Evolutionary conservation across 805 yeast genomes (phyloP).

Genomic region (Cyberlindnera petersonii): DNA sequence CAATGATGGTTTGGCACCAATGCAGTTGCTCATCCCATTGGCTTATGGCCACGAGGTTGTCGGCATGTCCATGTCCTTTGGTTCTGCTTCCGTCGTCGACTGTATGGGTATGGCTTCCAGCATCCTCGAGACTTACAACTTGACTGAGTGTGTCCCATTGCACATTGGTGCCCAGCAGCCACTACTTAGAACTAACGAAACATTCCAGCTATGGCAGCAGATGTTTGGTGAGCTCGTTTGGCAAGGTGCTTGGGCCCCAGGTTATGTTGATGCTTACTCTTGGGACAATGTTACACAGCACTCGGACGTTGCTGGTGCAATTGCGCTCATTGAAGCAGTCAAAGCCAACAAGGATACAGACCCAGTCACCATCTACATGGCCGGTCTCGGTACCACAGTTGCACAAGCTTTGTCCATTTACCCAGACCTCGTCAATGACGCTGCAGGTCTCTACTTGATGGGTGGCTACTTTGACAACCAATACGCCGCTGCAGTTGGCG

Average conservation of each 20-base stretch:
- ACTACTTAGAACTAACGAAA: constrained; percentile 35
- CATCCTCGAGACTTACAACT: constrained; percentile 31
- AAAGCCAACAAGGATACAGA: constrained; percentile 34
- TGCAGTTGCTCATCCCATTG: constrained; percentile 36
- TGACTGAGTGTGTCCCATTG: constrained; percentile 35
- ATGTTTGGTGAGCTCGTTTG: constrained; percentile 38
- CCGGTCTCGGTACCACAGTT: constrained; percentile 41
- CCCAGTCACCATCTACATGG: constrained; percentile 37
- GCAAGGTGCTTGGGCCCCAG: constrained; percentile 38
- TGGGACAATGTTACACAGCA: constrained; percentile 33
- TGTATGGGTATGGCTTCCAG: constrained; percentile 34
- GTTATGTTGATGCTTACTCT: constrained; percentile 31
- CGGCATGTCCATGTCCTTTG: constrained; percentile 38
- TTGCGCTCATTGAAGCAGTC: constrained; percentile 39
- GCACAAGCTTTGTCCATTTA: constrained; percentile 41
- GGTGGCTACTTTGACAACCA: constrained; percentile 43
- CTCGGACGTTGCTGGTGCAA: constrained; percentile 34
- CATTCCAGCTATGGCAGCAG: constrained; percentile 37
- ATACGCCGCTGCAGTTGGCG: constrained; percentile 33
- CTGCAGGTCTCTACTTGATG: constrained; percentile 39
- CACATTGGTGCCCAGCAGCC: constrained; percentile 38
- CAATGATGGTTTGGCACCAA: constrained; percentile 39
- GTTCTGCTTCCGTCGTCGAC: constrained; percentile 37
- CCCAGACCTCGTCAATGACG: constrained; percentile 37
- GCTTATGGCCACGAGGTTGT: constrained; percentile 38